Evolutionary conservation across 805 yeast species (phyloP).

Genomic region (Saccharomyces kudriavzevii): DNA sequence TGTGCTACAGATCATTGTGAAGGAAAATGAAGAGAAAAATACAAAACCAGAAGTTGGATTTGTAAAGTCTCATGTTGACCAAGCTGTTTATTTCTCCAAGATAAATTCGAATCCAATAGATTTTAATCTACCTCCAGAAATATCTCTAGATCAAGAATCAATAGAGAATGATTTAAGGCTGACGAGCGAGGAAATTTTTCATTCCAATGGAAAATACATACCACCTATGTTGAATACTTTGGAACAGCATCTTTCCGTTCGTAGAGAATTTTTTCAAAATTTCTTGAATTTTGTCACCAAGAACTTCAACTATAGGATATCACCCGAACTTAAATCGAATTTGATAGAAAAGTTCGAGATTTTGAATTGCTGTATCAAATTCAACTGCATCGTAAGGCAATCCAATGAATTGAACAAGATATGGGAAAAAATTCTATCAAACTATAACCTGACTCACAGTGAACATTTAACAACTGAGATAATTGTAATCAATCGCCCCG

Average conservation of each 20-base stretch:
- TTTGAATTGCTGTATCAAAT: slow-evolving; percentile 39
- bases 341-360: slow-evolving; percentile 37
- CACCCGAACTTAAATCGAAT: slow-evolving; percentile 33
- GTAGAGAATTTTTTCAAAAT: slow-evolving; percentile 38
- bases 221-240: slow-evolving; percentile 47
- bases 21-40: slow-evolving; percentile 18
- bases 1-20: slow-evolving; percentile 46
- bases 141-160: slow-evolving; percentile 38
- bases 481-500: slow-evolving; percentile 22
- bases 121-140: slow-evolving; percentile 38
- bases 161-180: slow-evolving; percentile 44
- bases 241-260: slow-evolving; percentile 42
- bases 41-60: slow-evolving; percentile 26
- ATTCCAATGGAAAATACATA: slow-evolving; percentile 47
- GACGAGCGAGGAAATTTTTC: slow-evolving; percentile 49
- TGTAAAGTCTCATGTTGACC: slow-evolving; percentile 70
- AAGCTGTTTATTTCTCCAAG: slow-evolving; percentile 62
- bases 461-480: slow-evolving; percentile 11
- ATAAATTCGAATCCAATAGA: slow-evolving; percentile 37
- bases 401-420: slow-evolving; percentile 5
- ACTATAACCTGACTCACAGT: neutral
- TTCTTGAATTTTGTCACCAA: slow-evolving; percentile 39
- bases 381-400: slow-evolving; percentile 18
- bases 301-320: slow-evolving; percentile 37
- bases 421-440: slow-evolving; percentile 9